Percentiles rank a stretch among this genome's conserved stretches.
phyloP scores from a whole-genome alignment of 2,329 filamentous ascomycete species.

The Davidsoniella australis region DNA sequence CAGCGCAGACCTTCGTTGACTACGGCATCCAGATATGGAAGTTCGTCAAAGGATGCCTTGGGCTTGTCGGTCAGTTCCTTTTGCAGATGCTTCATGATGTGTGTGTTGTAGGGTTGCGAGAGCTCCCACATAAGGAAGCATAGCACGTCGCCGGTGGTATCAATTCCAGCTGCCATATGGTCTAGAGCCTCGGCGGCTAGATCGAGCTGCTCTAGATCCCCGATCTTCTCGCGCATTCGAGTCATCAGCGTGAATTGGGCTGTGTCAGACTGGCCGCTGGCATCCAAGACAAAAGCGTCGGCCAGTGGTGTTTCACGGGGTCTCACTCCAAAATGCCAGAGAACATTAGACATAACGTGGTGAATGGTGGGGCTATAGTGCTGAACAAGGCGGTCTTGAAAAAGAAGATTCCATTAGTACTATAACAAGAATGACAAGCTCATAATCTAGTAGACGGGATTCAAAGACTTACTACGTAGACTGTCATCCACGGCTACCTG shows the following conservation, averaged over 20 bases:
- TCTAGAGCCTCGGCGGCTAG: slow-evolving; percentile 53
- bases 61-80: slow-evolving; percentile 31
- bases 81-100: slow-evolving; percentile 34
- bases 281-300: slow-evolving; percentile 39
- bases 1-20: slow-evolving; percentile 44
- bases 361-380: slow-evolving; percentile 39
- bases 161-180: slow-evolving; percentile 55
- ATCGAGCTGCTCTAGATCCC: slow-evolving; percentile 30
- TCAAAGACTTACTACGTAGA: slow-evolving; percentile 37
- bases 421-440: neutral
- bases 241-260: slow-evolving; percentile 40
- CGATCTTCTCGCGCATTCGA: slow-evolving; percentile 35
- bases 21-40: slow-evolving; percentile 45
- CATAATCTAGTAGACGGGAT: neutral
- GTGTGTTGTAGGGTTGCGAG: slow-evolving; percentile 37
- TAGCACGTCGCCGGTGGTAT: slow-evolving; percentile 52
- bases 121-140: slow-evolving; percentile 59
- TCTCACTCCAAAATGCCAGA: slow-evolving; percentile 30
- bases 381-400: slow-evolving; percentile 38
- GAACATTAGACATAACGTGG: slow-evolving; percentile 26
- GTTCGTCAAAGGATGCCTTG: slow-evolving; percentile 26
- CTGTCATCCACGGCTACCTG: slow-evolving; percentile 52
- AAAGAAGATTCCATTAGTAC: neutral
- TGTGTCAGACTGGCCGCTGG: slow-evolving; percentile 27
- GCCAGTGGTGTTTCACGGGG: slow-evolving; percentile 41